Evolutionary conservation across 2,329 filamentous ascomycete genomes (phyloP).

Genomic region (Xylariales sp.): DNA sequence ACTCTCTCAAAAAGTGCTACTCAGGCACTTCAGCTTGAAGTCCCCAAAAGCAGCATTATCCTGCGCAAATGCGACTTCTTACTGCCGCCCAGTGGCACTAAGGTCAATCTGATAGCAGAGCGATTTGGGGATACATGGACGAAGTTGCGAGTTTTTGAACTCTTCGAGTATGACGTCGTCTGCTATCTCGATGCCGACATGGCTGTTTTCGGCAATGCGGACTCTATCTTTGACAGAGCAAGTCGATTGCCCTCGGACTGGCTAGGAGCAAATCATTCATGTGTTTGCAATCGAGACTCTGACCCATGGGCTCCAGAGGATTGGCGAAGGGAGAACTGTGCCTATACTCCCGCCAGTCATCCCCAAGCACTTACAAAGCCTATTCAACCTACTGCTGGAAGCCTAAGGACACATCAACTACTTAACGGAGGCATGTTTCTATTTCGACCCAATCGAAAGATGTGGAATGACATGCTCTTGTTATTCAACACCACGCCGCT

Average conservation of each 20-base stretch:
- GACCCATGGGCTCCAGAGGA: constrained; percentile 44
- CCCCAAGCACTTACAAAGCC: constrained; percentile 28
- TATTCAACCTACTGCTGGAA: constrained; percentile 22
- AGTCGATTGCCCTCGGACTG: constrained; percentile 30
- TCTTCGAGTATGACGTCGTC: constrained; percentile 33
- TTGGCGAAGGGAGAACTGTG: constrained; percentile 44
- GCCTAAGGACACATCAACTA: constrained; percentile 34
- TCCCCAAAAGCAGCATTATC: constrained; percentile 33
- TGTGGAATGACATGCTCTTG: constrained; percentile 34
- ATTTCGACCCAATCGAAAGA: constrained; percentile 35
- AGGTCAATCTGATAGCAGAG: constrained; percentile 39
- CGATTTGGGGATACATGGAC: constrained; percentile 52
- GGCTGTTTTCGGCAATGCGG: constrained; percentile 38
- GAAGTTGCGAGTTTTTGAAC: constrained; percentile 48
- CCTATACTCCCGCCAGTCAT: constrained; percentile 36
- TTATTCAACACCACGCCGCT: constrained; percentile 33
- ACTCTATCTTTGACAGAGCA: constrained; percentile 36
- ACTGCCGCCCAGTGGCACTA: constrained; percentile 27
- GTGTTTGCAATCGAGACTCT: constrained; percentile 46
- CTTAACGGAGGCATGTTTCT: constrained; percentile 49
- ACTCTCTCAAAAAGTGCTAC: constrained; percentile 35
- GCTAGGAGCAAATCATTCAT: constrained; percentile 45
- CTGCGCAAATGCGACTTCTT: constrained; percentile 35
- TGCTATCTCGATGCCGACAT: constrained; percentile 51
- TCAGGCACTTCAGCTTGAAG: constrained; percentile 35